Base-by-base conservation (phyloP, 805 yeast genomes). In the Wickerhamiella siamensis region DNA sequence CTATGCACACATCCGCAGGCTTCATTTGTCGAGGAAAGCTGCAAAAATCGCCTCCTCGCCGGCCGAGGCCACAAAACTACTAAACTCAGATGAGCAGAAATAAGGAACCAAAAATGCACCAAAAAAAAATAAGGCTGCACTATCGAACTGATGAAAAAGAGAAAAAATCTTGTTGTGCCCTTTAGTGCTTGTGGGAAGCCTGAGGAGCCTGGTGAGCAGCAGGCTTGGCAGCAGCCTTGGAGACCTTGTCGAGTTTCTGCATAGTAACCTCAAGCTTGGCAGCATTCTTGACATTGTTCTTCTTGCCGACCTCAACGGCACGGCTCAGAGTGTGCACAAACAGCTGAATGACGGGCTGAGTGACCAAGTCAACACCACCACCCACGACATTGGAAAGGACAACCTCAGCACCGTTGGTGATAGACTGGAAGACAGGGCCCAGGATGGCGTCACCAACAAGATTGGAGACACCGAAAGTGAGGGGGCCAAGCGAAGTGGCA, bases 121-220 rank as follows among this genome's bases (percentile, higher is more conserved):
- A n/a, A n/a, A n/a, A n/a, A n/a, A n/a, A n/a, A n/a, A n/a, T n/a
- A n/a, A n/a, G n/a, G n/a, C n/a, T n/a, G n/a, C n/a, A n/a, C n/a
- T n/a, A n/a, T n/a, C n/a, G n/a, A 83, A 35, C 68, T 91, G 47
- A 74, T 91, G 44, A 79, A 75, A 51, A 93, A 95, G 36, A 91
- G 91, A 57, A 98, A 91, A 52, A 87, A 83, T 57, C 69, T 91
- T 46, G 93, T 91, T 5, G 64, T 64, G 3, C 79, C 86, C 0
- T 68, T 91, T 52, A 74, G 75, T 51, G 61, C 66, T 41, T 87
- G 75, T 57, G 94, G 87, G 44, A 69, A 70, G 12, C 51, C 45
- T 4, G 18, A 39, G 10, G 62, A 18, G 59, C 58, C n/a, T n/a
- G n/a, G n/a, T n/a, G n/a, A n/a, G n/a, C n/a, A n/a, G n/a, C n/a